Evolutionary conservation across 306 rosid species (phyloP).

Genomic region (Glycine tomentella): DNA sequence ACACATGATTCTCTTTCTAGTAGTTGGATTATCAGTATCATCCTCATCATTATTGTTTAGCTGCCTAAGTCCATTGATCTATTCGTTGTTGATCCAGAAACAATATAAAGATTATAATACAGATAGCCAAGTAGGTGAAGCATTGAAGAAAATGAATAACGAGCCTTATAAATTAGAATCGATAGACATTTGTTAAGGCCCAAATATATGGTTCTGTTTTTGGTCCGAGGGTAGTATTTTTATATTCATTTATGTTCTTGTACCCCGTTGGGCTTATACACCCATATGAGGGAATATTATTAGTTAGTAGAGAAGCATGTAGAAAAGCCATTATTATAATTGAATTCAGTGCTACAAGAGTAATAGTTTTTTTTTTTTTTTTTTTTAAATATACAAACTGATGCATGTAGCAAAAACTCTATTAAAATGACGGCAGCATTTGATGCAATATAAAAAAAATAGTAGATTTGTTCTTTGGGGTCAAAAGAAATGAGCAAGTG

Average conservation of each 20-base stretch:
- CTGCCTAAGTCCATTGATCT: slow-evolving; percentile 38
- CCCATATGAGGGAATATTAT: slow-evolving; percentile 13
- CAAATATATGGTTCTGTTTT: neutral
- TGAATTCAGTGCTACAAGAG: slow-evolving; percentile 13
- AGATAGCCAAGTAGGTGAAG: slow-evolving; percentile 26
- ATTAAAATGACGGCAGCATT: slow-evolving; percentile 2
- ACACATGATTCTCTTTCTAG: slow-evolving; percentile 38
- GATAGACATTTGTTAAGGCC: neutral
- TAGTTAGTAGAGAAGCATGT: neutral
- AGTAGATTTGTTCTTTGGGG: slow-evolving; percentile 30
- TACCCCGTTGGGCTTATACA: neutral
- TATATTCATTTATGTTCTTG: neutral
- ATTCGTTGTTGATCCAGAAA: neutral
- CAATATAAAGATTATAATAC: neutral
- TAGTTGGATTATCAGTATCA: slow-evolving; percentile 46
- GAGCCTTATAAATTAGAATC: neutral
- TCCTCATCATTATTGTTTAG: slow-evolving; percentile 47
- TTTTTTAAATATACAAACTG: neutral
- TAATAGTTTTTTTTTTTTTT: neutral
- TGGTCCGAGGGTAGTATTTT: neutral
- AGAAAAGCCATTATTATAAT: neutral
- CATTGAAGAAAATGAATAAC: slow-evolving; percentile 4
- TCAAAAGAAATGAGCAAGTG: slow-evolving; percentile 26
- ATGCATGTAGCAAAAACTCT: slow-evolving; percentile 22
- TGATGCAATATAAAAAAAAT: slow-evolving; percentile 11